phyloP scores from a whole-genome alignment of 202 grass and related monocot genomes.

The Saccharum hybrid region DNA sequence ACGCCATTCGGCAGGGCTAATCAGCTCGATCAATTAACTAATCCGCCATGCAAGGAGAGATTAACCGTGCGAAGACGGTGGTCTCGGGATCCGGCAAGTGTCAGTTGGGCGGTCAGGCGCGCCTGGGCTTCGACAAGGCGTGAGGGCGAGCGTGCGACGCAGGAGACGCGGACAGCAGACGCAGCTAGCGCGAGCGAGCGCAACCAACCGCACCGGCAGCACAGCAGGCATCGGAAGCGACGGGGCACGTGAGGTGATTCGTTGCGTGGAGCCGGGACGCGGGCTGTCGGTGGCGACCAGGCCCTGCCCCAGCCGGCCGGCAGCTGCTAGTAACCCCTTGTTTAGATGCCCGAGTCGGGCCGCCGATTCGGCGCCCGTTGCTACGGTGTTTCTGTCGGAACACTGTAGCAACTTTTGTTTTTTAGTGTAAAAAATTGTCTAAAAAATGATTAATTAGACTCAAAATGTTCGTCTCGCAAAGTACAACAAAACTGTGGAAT shows the following conservation, averaged over 20 bases:
- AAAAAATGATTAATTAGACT: too few species aligned
- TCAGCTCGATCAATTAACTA: slow-evolving; percentile 6
- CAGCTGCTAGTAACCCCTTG: neutral
- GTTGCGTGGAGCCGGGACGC: slow-evolving; percentile 39
- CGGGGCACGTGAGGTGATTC: slow-evolving; percentile 56
- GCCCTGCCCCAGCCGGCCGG: neutral
- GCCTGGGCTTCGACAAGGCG: neutral
- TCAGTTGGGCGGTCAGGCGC: neutral
- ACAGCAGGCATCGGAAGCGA: neutral
- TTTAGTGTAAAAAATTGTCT: too few species aligned
- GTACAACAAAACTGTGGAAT: too few species aligned
- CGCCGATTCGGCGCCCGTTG: too few species aligned
- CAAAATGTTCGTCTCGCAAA: too few species aligned
- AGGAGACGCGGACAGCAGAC: too few species aligned
- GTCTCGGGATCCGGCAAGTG: slow-evolving; percentile 41
- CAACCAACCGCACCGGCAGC: slow-evolving; percentile 13
- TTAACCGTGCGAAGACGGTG: neutral
- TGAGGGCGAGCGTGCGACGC: neutral
- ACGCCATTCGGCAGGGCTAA: neutral
- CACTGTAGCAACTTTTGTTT: too few species aligned
- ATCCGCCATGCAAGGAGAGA: neutral
- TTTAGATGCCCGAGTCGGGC: too few species aligned
- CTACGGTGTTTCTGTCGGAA: too few species aligned
- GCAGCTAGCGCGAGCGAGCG: neutral
- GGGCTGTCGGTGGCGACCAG: slow-evolving; percentile 48